Percentiles rank a stretch among this genome's conserved stretches.
These are phyloP conservation scores for Coccomyxa subellipsoidea DNA, from an alignment of 163 green algal species.

Conservation along the genomic window DNA sequence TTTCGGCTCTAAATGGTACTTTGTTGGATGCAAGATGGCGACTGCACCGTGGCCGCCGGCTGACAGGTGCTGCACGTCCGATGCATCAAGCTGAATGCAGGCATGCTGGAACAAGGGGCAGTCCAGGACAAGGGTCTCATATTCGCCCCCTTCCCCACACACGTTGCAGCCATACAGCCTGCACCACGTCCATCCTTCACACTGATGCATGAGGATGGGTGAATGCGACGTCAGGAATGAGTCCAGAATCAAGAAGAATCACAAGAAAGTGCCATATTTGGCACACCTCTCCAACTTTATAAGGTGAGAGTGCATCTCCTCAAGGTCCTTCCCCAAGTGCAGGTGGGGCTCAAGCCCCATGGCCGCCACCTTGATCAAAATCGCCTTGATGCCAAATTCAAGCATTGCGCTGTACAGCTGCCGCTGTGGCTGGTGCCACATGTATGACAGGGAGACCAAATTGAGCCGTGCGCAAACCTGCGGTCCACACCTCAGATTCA, in stretches of 20 bases:
- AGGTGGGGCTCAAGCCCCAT: slow-evolving; percentile 74
- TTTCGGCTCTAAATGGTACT: slow-evolving; percentile 78
- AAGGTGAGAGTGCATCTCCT: slow-evolving; percentile 54
- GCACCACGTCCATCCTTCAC: slow-evolving; percentile 24
- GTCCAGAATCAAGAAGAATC: no score
- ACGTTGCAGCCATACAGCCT: slow-evolving; percentile 83
- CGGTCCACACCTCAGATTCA: no score
- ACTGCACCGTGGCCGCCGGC: background rate
- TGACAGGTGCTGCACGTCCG: slow-evolving; percentile 38
- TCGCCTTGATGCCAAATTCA: slow-evolving; percentile 56
- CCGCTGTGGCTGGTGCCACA: slow-evolving; percentile 90
- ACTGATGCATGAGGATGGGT: background rate
- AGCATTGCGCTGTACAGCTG: slow-evolving; percentile 63
- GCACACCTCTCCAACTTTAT: slow-evolving; percentile 20
- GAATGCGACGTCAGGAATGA: no score
- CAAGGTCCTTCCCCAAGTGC: slow-evolving; percentile 76
- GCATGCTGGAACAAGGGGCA: slow-evolving; percentile 79
- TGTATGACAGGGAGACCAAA: slow-evolving; percentile 84
- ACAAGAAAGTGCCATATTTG: no score
- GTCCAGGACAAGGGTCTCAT: slow-evolving; percentile 94
- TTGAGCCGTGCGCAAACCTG: slow-evolving; percentile 79
- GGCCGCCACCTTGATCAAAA: slow-evolving; percentile 84
- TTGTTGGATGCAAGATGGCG: slow-evolving; percentile 51
- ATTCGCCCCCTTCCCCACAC: slow-evolving; percentile 97
- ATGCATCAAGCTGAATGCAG: slow-evolving; percentile 74